Conservation (phyloP, 2,329 filamentous ascomycete species). For the Colletotrichum tanaceti region DNA sequence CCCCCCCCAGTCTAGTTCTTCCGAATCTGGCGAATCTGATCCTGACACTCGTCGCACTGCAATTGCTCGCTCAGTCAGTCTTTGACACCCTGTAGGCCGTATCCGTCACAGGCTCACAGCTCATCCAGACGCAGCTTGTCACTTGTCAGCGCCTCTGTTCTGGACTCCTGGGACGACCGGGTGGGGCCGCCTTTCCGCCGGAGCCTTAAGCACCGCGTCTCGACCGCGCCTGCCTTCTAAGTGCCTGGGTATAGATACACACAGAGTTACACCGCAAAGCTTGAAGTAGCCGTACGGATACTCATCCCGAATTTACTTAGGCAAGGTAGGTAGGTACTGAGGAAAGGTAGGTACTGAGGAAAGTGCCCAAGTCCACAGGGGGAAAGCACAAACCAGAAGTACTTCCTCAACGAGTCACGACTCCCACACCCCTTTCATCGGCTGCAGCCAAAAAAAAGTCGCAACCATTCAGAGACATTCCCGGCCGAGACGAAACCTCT, state of each 20-base stretch:
- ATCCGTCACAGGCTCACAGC: neutral
- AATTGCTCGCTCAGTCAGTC: neutral
- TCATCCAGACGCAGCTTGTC: too few relatives aligned
- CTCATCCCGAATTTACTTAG: too few relatives aligned
- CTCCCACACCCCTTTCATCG: neutral
- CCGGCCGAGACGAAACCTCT: constrained; percentile 23
- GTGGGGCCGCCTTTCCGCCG: constrained; percentile 26
- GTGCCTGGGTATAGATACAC: too few relatives aligned
- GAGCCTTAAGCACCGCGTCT: constrained; percentile 17
- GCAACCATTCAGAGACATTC: constrained; percentile 35
- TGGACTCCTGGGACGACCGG: constrained; percentile 11
- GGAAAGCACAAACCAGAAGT: neutral
- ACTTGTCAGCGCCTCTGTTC: neutral
- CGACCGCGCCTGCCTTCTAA: neutral
- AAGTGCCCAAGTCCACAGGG: neutral
- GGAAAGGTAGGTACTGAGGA: neutral
- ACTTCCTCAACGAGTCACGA: constrained; percentile 20
- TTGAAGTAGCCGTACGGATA: too few relatives aligned
- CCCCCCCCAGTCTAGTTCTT: neutral
- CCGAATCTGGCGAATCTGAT: neutral
- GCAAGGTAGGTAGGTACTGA: too few relatives aligned
- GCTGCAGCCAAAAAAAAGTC: constrained; percentile 4
- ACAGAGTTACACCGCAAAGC: too few relatives aligned
- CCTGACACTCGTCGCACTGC: constrained; percentile 8
- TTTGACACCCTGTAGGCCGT: neutral